These are phyloP conservation scores for Alloascoidea africana DNA, from an alignment of 805 yeast genomes.

Conservation along the genomic window DNA sequence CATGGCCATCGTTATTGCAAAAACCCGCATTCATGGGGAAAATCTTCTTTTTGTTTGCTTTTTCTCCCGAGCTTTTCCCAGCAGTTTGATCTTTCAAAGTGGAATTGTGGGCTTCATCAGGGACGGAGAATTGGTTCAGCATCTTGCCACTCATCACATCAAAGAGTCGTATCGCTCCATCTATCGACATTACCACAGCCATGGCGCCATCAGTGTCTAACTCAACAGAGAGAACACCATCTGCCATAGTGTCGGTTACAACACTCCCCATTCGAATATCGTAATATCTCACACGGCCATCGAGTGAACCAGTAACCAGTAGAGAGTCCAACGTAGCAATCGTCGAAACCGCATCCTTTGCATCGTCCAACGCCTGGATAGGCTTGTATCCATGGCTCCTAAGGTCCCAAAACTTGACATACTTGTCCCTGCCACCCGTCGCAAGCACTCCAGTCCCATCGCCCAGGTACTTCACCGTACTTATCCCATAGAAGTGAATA, in stretches of 20 bases:
- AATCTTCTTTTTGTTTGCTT: background rate
- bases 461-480: slow-evolving; percentile 5
- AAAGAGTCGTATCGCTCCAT: background rate
- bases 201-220: background rate
- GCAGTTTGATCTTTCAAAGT: too few relatives aligned
- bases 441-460: slow-evolving; percentile 14
- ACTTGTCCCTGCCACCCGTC: slow-evolving; percentile 16
- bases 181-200: background rate
- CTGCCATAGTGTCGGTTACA: slow-evolving; percentile 11
- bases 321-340: slow-evolving; percentile 7
- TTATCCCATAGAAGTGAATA: background rate
- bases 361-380: slow-evolving; percentile 19
- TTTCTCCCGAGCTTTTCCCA: background rate
- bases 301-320: slow-evolving; percentile 7
- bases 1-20: background rate
- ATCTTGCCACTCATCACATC: background rate
- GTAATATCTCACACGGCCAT: slow-evolving; percentile 16
- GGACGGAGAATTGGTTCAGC: background rate
- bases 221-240: slow-evolving; percentile 1
- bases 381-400: slow-evolving; percentile 14
- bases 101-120: too few relatives aligned
- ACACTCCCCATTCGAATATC: slow-evolving; percentile 17
- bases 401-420: slow-evolving; percentile 19
- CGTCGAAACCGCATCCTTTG: slow-evolving; percentile 17
- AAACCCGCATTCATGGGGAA: background rate